Conservation (phyloP, 176 grass and related monocot genomes). For the Oryza glumipatula region DNA sequence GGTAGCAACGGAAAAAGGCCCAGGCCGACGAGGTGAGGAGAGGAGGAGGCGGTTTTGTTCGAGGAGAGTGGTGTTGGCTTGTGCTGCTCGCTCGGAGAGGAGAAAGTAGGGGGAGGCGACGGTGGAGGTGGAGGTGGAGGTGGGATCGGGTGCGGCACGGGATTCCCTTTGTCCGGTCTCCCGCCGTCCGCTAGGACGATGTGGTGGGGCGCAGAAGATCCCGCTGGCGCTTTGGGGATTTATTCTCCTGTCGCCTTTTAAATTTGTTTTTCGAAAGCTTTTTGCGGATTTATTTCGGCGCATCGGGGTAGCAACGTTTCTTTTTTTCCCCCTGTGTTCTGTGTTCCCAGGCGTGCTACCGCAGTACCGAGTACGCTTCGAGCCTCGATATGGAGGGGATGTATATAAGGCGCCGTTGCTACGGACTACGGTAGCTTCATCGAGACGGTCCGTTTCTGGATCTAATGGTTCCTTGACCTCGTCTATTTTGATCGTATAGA, state of each 20-base stretch:
- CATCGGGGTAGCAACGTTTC: too few relatives aligned
- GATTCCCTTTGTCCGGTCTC: neutral
- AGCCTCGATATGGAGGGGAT: neutral
- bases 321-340: too few relatives aligned
- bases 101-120: neutral
- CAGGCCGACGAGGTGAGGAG: neutral
- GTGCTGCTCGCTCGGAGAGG: neutral
- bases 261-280: neutral
- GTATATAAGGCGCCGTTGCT: neutral
- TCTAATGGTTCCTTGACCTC: neutral
- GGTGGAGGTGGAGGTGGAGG: neutral
- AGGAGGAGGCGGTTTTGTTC: slow-evolving; percentile 25
- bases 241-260: neutral
- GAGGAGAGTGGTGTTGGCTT: neutral
- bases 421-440: neutral
- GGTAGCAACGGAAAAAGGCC: neutral
- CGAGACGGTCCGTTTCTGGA: neutral
- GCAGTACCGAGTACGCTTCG: too few relatives aligned
- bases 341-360: too few relatives aligned
- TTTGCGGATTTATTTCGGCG: neutral
- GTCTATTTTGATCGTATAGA: too few relatives aligned
- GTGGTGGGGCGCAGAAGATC: neutral
- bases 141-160: slow-evolving; percentile 24
- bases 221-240: neutral
- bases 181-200: neutral